Evolutionary conservation across 139 green algal genomes (phyloP).

Genomic region (Chlamydomonas applanata): DNA sequence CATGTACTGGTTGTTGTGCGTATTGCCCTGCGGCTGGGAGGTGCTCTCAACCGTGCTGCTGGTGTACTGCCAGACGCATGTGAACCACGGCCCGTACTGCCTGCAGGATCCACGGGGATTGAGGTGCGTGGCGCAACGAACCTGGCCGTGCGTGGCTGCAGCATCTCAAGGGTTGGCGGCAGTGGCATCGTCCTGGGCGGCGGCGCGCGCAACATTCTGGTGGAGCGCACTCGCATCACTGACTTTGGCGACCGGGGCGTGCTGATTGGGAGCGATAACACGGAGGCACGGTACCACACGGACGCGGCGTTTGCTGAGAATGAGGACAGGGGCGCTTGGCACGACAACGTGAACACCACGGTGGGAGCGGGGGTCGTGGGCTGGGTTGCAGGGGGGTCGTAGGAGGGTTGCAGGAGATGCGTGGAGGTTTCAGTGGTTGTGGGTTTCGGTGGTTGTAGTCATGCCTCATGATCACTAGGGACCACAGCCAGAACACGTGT

Average conservation of each 20-base stretch:
- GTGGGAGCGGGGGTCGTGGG: not conserved
- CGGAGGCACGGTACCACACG: conserved; percentile 14
- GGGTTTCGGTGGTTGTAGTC: too few relatives aligned
- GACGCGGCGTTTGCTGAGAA: conserved; percentile 20
- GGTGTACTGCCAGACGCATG: too few relatives aligned
- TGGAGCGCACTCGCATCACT: conserved; percentile 20
- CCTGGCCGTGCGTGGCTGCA: not conserved
- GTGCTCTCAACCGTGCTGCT: too few relatives aligned
- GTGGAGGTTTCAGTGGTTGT: too few relatives aligned
- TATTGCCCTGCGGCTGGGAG: too few relatives aligned
- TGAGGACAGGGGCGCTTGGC: not conserved
- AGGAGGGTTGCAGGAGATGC: too few relatives aligned
- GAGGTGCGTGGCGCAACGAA: conserved; percentile 24
- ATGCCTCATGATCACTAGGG: too few relatives aligned
- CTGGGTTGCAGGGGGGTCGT: too few relatives aligned
- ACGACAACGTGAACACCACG: conserved; percentile 23
- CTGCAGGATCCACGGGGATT: not conserved
- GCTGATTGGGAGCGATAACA: conserved; percentile 24
- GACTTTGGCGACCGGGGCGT: conserved; percentile 28
- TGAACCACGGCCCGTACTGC: not conserved
- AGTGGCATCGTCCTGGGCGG: conserved; percentile 17
- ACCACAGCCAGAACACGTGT: too few relatives aligned
- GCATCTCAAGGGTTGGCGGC: conserved; percentile 4
- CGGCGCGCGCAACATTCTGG: conserved; percentile 22
- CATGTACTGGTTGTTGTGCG: too few relatives aligned